Evolutionary conservation across 2,329 filamentous ascomycete genomes (phyloP), one percentile per base, ranked within the genome.

Genomic region (Neurospora sp.): DNA sequence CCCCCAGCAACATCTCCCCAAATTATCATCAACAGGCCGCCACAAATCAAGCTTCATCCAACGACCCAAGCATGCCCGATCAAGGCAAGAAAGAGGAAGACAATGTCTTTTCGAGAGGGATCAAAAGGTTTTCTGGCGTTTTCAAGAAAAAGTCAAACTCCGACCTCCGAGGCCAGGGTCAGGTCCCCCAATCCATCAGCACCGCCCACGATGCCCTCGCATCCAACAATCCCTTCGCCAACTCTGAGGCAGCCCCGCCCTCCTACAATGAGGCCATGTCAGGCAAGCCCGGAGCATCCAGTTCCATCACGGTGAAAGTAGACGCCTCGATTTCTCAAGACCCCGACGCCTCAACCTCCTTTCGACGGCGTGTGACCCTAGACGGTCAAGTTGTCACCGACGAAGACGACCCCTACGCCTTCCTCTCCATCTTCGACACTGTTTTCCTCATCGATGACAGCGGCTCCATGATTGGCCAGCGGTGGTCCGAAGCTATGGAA

Each of bases 361-460:
- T 46, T 19, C 41, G 8, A 17, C 52, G 52, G 12, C 52, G 52
- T 33, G 52, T 62, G 23, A 62, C 52, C 28, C 23, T 33, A 10
- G 28, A 62, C 52, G 52, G 52, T 1, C 1, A 36, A n/a, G 12
- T 62, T 62, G 74, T 82, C 71, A 79, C 78, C 6, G 80, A 78
- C 8, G 79, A 81, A 28, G 89, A 93, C 74, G 90, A 93, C 75
- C 86, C 84, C 1, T 96, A 92, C 77, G 86, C 88, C 2, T 97
- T 97, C 77, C 88, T 98, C 5, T 79, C 81, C 57, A 84, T 84
- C 17, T 97, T 97, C 77, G 93, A 98, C 81, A 97, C 93, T 39
- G 81, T 95, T 69, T 94, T 98, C 78, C 81, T 98, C 1, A 92
- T 98, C 77, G 95, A 98, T 77, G 95, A 98, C 82, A 93, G 90